These are phyloP conservation scores for Nigrograna mackinnonii DNA, from an alignment of 2,329 filamentous ascomycete species.

Conservation along the genomic window DNA sequence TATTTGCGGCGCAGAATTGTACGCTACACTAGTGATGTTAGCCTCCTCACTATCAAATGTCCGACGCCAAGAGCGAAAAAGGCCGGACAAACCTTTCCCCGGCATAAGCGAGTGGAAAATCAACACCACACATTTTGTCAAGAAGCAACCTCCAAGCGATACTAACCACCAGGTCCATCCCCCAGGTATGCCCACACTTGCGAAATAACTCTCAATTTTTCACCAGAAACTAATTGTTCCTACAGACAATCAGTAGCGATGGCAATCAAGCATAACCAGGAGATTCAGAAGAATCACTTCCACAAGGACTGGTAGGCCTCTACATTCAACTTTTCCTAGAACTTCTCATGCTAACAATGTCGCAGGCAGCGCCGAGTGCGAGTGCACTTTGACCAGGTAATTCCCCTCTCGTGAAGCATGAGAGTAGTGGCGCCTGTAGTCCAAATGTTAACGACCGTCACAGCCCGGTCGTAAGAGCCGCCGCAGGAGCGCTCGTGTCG, in stretches of 20 bases:
- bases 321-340: conserved; percentile 11
- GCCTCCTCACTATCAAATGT: neutral
- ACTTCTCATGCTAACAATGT: conserved; percentile 18
- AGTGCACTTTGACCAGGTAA: conserved; percentile 99
- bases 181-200: conserved; percentile 32
- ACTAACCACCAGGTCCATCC: conserved; percentile 39
- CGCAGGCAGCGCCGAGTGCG: conserved; percentile 91
- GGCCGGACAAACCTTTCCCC: no score
- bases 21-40: neutral
- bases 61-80: no score
- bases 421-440: conserved; percentile 57
- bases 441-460: conserved; percentile 37
- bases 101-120: no score
- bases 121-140: no score
- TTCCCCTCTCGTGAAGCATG: conserved; percentile 54
- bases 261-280: conserved; percentile 99
- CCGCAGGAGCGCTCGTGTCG: conserved; percentile 86
- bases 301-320: conserved; percentile 63
- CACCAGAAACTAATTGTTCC: no score
- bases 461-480: conserved; percentile 95
- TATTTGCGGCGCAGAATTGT: no score
- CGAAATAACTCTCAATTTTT: no score
- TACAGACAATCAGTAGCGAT: conserved; percentile 34
- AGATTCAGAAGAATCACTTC: conserved; percentile 86
- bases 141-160: no score